These are phyloP conservation scores for Auricularia heimuer DNA, from an alignment of 768 basidiomycete species.

Conservation along the genomic window DNA sequence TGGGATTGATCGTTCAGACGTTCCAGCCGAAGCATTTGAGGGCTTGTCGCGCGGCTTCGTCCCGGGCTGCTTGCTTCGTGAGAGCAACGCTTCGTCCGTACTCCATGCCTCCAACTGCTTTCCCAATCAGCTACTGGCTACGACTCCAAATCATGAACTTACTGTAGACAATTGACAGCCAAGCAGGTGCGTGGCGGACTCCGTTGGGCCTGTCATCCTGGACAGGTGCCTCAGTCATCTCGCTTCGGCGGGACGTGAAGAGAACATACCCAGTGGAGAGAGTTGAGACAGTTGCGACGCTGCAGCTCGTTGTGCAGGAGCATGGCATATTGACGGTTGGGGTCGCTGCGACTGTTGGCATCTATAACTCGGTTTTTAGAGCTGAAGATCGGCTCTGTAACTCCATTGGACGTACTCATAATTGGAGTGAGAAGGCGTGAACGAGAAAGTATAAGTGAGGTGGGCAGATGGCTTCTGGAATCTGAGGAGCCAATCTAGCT, in stretches of 20 bases:
- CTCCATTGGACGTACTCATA: no score
- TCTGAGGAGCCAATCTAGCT: no score
- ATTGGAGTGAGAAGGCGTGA: no score
- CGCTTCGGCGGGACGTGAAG: no score
- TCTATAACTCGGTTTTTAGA: no score
- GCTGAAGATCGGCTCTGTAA: no score
- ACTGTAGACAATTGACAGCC: background rate
- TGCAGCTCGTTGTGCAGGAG: conserved; percentile 1
- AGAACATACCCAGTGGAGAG: background rate
- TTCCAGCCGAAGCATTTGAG: background rate
- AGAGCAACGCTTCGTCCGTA: background rate
- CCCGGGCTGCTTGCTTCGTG: background rate
- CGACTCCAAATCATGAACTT: no score
- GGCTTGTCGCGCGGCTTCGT: background rate
- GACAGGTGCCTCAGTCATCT: no score
- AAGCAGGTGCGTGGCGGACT: background rate
- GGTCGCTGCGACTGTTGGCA: background rate
- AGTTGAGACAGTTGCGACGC: background rate
- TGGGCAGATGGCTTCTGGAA: no score
- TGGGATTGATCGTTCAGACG: background rate
- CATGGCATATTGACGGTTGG: background rate
- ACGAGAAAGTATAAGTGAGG: no score
- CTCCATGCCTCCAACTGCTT: background rate
- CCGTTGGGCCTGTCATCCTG: conserved; percentile 1
- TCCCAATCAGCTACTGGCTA: background rate